Evolutionary conservation across 306 rosid genomes (phyloP).

Genomic region (Fagus sylvatica): DNA sequence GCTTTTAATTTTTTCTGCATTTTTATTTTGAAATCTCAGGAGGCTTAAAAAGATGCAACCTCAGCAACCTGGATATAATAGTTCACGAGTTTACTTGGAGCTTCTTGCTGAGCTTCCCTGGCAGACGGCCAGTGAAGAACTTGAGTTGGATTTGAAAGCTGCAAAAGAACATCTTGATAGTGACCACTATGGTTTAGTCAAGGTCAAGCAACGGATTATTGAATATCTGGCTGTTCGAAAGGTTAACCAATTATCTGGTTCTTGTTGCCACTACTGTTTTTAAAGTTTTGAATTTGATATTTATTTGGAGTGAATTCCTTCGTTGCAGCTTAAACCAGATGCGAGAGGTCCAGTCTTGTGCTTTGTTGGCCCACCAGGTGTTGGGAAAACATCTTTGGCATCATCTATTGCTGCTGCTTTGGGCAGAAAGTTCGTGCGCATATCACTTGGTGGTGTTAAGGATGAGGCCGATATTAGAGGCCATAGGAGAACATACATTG

Average conservation of each 20-base stretch:
- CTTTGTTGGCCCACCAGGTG: slow-evolving; percentile 99
- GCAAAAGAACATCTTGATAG: slow-evolving; percentile 85
- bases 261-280: slow-evolving; percentile 9
- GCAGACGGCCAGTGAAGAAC: slow-evolving; percentile 81
- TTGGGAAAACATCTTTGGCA: slow-evolving; percentile 96
- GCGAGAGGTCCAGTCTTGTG: slow-evolving; percentile 99
- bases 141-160: slow-evolving; percentile 78
- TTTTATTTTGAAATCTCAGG: slow-evolving; percentile 48
- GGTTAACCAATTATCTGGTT: slow-evolving; percentile 45
- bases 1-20: slow-evolving; percentile 13
- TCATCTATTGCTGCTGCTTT: slow-evolving; percentile 94
- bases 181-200: slow-evolving; percentile 90
- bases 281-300: slow-evolving; percentile 26
- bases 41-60: slow-evolving; percentile 99
- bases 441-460: slow-evolving; percentile 98
- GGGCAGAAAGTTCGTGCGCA: slow-evolving; percentile 85
- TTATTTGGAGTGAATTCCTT: slow-evolving; percentile 28
- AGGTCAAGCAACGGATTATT: slow-evolving; percentile 93
- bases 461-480: slow-evolving; percentile 98
- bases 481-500: slow-evolving; percentile 97
- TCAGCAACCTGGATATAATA: slow-evolving; percentile 95
- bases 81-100: slow-evolving; percentile 91
- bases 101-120: slow-evolving; percentile 98
- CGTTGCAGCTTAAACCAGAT: slow-evolving; percentile 95
- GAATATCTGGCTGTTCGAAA: slow-evolving; percentile 97